These are phyloP conservation scores for Colletotrichum aenigma DNA, from an alignment of 2,329 filamentous ascomycete genomes.

Conservation along the genomic window DNA sequence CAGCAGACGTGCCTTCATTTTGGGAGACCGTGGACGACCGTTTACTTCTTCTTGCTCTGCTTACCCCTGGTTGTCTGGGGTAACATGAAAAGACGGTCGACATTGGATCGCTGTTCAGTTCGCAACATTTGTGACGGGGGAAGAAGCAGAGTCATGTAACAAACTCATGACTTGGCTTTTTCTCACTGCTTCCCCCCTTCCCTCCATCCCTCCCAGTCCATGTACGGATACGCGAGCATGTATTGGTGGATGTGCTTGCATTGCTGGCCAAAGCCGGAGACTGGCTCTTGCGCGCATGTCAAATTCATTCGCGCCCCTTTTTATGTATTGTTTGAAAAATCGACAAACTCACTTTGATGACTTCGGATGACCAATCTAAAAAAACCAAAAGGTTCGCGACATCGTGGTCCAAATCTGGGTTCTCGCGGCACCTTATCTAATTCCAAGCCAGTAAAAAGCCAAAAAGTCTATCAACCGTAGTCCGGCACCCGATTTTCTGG, in stretches of 20 bases:
- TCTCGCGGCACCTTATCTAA: not conserved
- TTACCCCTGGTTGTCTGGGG: not conserved
- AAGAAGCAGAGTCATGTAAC: not conserved
- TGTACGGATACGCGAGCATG: not conserved
- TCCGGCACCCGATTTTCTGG: not conserved
- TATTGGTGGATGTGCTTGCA: not conserved
- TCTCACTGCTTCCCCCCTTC: not conserved
- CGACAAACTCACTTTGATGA: not conserved
- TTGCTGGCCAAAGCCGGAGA: not conserved
- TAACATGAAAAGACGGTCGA: constrained; percentile 9
- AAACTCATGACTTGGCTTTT: not conserved
- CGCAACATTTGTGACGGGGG: not conserved
- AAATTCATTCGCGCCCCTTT: not conserved
- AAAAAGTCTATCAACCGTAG: constrained; percentile 4
- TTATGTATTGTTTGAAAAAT: not conserved
- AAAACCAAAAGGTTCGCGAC: not conserved
- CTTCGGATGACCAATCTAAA: not conserved
- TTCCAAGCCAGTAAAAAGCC: not conserved
- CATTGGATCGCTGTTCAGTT: not conserved
- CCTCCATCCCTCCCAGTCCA: not conserved
- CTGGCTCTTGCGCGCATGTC: not conserved
- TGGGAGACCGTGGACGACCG: not conserved
- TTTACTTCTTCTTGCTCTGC: not conserved
- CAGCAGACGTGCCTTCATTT: not conserved
- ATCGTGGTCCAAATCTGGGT: not conserved